Base-by-base conservation (phyloP, 2,329 filamentous ascomycete species). In the Ophidiomyces ophidiicola region DNA sequence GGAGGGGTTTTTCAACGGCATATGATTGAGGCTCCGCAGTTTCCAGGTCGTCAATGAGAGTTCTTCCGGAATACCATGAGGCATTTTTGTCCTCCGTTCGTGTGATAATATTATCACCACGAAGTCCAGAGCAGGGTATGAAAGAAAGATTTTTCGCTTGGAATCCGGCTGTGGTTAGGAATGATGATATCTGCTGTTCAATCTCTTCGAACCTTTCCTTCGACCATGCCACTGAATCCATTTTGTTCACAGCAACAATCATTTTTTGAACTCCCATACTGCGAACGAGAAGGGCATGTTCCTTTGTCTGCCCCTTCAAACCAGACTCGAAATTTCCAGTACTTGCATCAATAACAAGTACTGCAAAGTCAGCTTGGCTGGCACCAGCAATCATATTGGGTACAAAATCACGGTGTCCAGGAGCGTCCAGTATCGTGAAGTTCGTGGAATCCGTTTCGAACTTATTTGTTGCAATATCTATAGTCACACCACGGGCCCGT, bases 311-410 rank as follows among this genome's bases (percentile, higher is more conserved):
- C 0, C 90, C 90, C 54, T 82, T 88, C 21, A 96, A 67, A 0
- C 90, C 92, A 3, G 85, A 86, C 58, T 98, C 90, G 48, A 96
- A 94, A 23, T 87, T 87, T 23, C 88, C 90, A 0, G 76, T 84
- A 42, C 82, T 80, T 3, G 88, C 82, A 57, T 98, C 90, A 44
- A 98, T 84, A 14, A 98, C 90, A 2, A 98, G 68, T 0, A 98
- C 81, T 0, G 87, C 90, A 59, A 96, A 90, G 57, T 98, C 90
- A 6, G 90, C 92, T 61, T 94, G 88, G 43, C 83, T 90, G 3
- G 88, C 86, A 10, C 90, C 90, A 2, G 88, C 88, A 57, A 98
- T 94, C 90, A 98, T 98, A 59, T 94, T 98, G 0, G 90, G 90
- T 14, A 98, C 86, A 55, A 96, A 98, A 57, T 98, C 90, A 44